Percentiles rank a stretch among this genome's conserved stretches.
Evolutionary conservation across 2,329 filamentous ascomycete species (phyloP).

Genomic region (Curvularia hawaiiensis): DNA sequence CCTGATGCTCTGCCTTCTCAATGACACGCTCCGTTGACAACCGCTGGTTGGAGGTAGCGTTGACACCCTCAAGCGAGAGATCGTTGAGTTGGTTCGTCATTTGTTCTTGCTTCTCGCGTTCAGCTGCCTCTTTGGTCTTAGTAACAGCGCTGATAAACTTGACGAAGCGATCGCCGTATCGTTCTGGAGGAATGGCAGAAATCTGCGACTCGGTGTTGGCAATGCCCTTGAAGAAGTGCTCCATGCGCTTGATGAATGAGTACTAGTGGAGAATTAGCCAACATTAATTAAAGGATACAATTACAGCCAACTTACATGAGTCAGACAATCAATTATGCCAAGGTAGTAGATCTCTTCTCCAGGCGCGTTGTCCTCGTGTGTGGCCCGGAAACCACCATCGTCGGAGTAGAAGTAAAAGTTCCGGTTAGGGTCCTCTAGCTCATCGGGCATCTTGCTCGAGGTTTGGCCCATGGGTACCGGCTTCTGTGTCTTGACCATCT

Average conservation of each 20-base stretch:
- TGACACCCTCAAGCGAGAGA: slow-evolving; percentile 47
- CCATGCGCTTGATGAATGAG: slow-evolving; percentile 89
- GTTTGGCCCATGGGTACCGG: slow-evolving; percentile 91
- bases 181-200: slow-evolving; percentile 85
- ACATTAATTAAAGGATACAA: too few relatives aligned
- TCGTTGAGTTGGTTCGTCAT: slow-evolving; percentile 41
- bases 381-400: slow-evolving; percentile 90
- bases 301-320: slow-evolving; percentile 71
- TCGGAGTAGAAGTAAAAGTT: slow-evolving; percentile 90
- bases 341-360: slow-evolving; percentile 97
- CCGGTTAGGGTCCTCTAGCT: slow-evolving; percentile 68
- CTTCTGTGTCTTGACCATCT: slow-evolving; percentile 90
- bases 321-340: slow-evolving; percentile 97
- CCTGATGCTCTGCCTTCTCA: slow-evolving; percentile 65
- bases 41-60: slow-evolving; percentile 35
- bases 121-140: slow-evolving; percentile 84
- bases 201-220: slow-evolving; percentile 84
- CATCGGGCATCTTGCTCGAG: slow-evolving; percentile 85
- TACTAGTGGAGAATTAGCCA: slow-evolving; percentile 65
- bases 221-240: slow-evolving; percentile 96
- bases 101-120: slow-evolving; percentile 56
- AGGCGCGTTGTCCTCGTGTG: slow-evolving; percentile 82
- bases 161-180: slow-evolving; percentile 93
- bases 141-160: slow-evolving; percentile 91
- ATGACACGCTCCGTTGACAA: slow-evolving; percentile 59